phyloP scores from a whole-genome alignment of 768 basidiomycete genomes.

The Hygrocybe coccinea region DNA sequence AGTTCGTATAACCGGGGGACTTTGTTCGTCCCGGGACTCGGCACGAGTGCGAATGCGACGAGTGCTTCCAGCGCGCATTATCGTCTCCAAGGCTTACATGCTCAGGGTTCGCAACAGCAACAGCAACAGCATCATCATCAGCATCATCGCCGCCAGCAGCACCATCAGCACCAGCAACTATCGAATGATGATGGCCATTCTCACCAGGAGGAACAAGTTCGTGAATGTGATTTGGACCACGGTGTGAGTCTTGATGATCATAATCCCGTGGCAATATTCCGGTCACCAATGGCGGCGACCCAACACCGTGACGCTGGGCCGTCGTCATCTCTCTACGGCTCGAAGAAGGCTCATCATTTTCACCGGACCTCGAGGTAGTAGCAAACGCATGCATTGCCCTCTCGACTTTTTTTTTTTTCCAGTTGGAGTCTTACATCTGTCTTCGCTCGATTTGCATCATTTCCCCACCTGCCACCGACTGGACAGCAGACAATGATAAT shows the following conservation, averaged over 20 bases:
- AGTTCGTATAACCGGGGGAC: constrained; percentile 74
- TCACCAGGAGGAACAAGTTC: background rate
- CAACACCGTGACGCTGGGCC: too few species aligned
- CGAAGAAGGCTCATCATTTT: too few species aligned
- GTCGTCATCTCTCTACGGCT: too few species aligned
- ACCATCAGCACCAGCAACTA: background rate
- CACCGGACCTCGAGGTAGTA: too few species aligned
- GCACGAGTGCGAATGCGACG: background rate
- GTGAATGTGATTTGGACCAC: too few species aligned
- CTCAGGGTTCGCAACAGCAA: background rate
- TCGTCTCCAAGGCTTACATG: background rate
- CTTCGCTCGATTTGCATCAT: background rate
- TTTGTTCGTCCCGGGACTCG: constrained; percentile 51
- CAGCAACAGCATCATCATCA: background rate
- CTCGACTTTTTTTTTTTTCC: background rate
- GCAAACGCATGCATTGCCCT: too few species aligned
- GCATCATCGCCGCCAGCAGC: background rate
- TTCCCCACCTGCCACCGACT: background rate
- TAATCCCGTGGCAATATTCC: too few species aligned
- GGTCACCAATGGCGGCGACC: too few species aligned
- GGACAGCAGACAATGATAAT: background rate
- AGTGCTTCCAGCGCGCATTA: background rate
- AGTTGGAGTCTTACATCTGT: background rate
- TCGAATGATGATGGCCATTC: too few species aligned
- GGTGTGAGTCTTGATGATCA: too few species aligned